A percentile compares a stretch with the other conserved stretches of the same genome.
Conservation (phyloP, 148 eudicot species). For the Camellia granthamiana region DNA sequence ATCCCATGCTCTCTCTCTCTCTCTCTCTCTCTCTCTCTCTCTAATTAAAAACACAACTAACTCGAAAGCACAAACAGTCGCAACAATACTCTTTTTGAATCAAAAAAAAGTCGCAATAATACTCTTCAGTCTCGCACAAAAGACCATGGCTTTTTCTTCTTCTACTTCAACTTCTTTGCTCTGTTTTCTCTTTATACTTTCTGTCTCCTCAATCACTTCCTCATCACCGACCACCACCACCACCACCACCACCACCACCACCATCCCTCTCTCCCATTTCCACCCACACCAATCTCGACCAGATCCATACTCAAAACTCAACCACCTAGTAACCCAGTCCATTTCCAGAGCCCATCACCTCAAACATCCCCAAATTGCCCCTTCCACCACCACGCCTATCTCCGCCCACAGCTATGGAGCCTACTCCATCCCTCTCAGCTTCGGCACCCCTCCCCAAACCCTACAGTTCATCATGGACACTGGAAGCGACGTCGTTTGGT, state of each 20-base stretch:
- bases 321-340: slow-evolving; percentile 28
- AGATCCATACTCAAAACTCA: slow-evolving; percentile 29
- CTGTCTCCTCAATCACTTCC: slow-evolving; percentile 19
- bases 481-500: slow-evolving; percentile 55
- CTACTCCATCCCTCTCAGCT: slow-evolving; percentile 47
- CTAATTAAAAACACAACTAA: too few relatives aligned
- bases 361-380: slow-evolving; percentile 24
- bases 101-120: too few relatives aligned
- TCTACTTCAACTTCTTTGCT: not conserved
- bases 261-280: slow-evolving; percentile 27
- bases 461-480: slow-evolving; percentile 51
- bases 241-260: slow-evolving; percentile 19
- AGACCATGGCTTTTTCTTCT: slow-evolving; percentile 16
- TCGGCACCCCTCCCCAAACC: slow-evolving; percentile 58
- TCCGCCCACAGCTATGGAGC: slow-evolving; percentile 46
- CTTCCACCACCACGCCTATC: slow-evolving; percentile 34
- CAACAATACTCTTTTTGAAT: too few relatives aligned
- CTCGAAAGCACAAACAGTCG: too few relatives aligned
- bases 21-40: too few relatives aligned
- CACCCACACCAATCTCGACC: slow-evolving; percentile 22
- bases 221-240: not conserved
- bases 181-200: slow-evolving; percentile 17
- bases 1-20: too few relatives aligned
- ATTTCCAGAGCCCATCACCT: slow-evolving; percentile 33
- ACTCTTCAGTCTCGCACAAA: too few relatives aligned